Percentiles rank a stretch among this genome's conserved stretches.
Conservation (phyloP, 345 rosid species). For the Gossypium raimondii region DNA sequence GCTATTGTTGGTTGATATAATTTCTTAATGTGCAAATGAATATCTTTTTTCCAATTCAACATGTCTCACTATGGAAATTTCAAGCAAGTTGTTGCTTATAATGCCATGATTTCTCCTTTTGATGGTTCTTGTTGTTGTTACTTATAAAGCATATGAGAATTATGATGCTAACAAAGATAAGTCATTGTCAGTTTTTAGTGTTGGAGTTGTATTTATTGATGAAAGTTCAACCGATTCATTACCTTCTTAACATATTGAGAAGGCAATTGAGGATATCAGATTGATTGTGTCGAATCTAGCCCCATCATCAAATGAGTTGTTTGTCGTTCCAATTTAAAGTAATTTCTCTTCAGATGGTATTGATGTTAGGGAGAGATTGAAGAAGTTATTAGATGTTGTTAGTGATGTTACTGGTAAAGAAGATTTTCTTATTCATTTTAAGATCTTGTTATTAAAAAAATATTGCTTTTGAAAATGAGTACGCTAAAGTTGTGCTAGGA, state of each 20-base stretch:
- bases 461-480: constrained; percentile 72
- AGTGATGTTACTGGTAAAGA: constrained; percentile 73
- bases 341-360: constrained; percentile 38
- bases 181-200: constrained; percentile 79
- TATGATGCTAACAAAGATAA: constrained; percentile 76
- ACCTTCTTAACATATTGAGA: constrained; percentile 23
- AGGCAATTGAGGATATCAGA: constrained; percentile 42
- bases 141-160: constrained; percentile 72
- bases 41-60: no score
- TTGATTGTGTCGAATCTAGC: constrained; percentile 40
- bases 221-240: constrained; percentile 43
- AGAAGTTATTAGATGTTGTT: constrained; percentile 45
- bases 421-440: constrained; percentile 62
- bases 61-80: constrained; percentile 60
- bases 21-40: no score
- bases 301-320: constrained; percentile 61
- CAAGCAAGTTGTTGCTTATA: constrained; percentile 70
- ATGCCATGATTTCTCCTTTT: constrained; percentile 83
- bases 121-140: constrained; percentile 57
- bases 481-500: constrained; percentile 67
- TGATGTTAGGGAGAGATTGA: constrained; percentile 47
- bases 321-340: constrained; percentile 50
- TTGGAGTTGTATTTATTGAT: constrained; percentile 77
- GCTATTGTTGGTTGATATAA: no score
- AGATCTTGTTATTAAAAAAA: constrained; percentile 66